These are phyloP conservation scores for Blastobotrys parvus DNA, from an alignment of 805 yeast genomes.

Conservation along the genomic window DNA sequence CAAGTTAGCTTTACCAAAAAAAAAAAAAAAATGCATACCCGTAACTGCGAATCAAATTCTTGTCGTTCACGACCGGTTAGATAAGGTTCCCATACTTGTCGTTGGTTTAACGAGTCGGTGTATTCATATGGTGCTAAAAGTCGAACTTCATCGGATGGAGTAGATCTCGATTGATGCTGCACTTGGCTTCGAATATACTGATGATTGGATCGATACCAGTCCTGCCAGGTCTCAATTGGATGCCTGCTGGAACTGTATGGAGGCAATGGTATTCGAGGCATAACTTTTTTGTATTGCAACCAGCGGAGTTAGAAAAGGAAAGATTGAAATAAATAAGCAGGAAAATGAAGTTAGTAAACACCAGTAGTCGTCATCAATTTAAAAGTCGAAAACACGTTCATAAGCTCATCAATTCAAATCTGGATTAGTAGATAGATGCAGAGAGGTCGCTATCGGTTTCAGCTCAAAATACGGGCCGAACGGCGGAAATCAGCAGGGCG, in stretches of 20 bases:
- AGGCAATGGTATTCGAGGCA: conserved; percentile 10
- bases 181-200: conserved; percentile 13
- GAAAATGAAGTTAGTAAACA: background rate
- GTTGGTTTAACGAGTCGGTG: conserved; percentile 23
- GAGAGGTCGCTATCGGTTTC: background rate
- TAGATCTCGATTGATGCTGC: conserved; percentile 3
- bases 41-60: conserved; percentile 22
- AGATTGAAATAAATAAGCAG: background rate
- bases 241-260: conserved; percentile 17
- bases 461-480: no score
- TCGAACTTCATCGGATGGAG: conserved; percentile 11
- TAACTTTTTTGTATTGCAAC: background rate
- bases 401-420: background rate
- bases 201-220: conserved; percentile 21
- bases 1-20: background rate
- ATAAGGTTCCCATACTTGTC: conserved; percentile 24
- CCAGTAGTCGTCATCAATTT: background rate
- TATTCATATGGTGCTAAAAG: conserved; percentile 23
- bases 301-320: background rate
- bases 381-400: no score
- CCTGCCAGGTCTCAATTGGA: conserved; percentile 26
- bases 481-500: no score
- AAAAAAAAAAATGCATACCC: conserved; percentile 12
- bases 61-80: conserved; percentile 23
- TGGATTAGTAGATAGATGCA: background rate